Evolutionary conservation across 768 basidiomycete species (phyloP).

Genomic region (Boletus rubescentipes): DNA sequence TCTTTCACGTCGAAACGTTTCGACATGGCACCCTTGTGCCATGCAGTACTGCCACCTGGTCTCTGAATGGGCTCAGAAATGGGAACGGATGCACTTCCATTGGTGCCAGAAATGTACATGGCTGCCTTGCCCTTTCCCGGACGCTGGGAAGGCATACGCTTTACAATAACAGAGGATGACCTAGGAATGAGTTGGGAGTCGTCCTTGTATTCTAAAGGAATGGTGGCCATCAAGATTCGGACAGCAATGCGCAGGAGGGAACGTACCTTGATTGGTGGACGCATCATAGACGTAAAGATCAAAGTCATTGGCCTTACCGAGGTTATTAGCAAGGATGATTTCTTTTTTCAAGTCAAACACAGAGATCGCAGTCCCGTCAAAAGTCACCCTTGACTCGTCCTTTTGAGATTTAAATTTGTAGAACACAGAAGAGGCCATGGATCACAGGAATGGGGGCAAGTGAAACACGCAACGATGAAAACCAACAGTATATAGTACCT

Average conservation of each 20-base stretch:
- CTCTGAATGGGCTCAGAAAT: slow-evolving; percentile 47
- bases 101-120: slow-evolving; percentile 63
- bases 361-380: slow-evolving; percentile 98
- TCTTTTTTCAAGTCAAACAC: slow-evolving; percentile 99
- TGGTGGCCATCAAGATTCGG: not conserved
- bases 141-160: slow-evolving; percentile 79
- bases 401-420: slow-evolving; percentile 96
- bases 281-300: slow-evolving; percentile 87
- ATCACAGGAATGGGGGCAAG: slow-evolving; percentile 11
- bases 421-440: slow-evolving; percentile 92
- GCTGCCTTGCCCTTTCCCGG: slow-evolving; percentile 83
- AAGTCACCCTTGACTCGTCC: slow-evolving; percentile 92
- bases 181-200: slow-evolving; percentile 91
- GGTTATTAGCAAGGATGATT: slow-evolving; percentile 93
- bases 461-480: slow-evolving; percentile 15
- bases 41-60: slow-evolving; percentile 42
- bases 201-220: slow-evolving; percentile 76
- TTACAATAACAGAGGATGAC: slow-evolving; percentile 91
- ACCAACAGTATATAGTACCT: slow-evolving; percentile 24
- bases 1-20: slow-evolving; percentile 90
- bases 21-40: slow-evolving; percentile 78
- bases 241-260: not conserved
- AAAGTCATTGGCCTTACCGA: slow-evolving; percentile 96
- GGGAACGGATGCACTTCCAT: slow-evolving; percentile 39
- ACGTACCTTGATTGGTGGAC: slow-evolving; percentile 83